A percentile compares a stretch with the other conserved stretches of the same genome.
Conservation (phyloP, 108 stramenopile species). For the Cyclotella choctawhatcheeana region DNA sequence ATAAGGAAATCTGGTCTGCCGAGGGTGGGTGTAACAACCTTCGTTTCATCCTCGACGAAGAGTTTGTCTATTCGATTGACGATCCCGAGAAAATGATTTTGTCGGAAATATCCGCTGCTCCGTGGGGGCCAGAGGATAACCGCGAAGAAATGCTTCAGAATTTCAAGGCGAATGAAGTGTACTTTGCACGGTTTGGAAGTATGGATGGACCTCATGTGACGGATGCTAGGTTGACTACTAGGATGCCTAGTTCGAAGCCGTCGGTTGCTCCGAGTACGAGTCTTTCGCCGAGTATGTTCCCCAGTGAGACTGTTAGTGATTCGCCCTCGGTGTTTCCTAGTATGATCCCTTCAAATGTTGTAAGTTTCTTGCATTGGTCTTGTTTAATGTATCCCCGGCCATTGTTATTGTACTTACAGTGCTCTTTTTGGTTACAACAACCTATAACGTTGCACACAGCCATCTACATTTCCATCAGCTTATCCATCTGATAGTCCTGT, state of each 20-base stretch:
- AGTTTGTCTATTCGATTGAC: neutral
- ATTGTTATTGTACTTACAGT: no score
- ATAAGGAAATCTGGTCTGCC: neutral
- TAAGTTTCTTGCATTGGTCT: no score
- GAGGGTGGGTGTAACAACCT: neutral
- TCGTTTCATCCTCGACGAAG: slow-evolving; percentile 2
- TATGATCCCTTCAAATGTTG: neutral
- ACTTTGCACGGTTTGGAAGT: neutral
- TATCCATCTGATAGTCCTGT: neutral
- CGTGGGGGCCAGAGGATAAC: neutral
- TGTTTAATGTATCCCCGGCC: no score
- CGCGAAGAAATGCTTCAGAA: neutral
- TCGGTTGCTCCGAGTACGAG: neutral
- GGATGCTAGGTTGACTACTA: neutral
- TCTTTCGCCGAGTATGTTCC: neutral
- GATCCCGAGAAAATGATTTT: neutral
- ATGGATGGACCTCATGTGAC: neutral
- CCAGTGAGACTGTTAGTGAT: neutral
- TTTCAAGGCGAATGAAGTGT: neutral
- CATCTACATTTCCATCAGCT: neutral
- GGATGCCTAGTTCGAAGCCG: slow-evolving; percentile 2
- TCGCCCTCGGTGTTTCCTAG: neutral
- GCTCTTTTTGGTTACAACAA: neutral
- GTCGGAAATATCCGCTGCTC: neutral
- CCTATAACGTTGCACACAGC: neutral